phyloP scores from a whole-genome alignment of 2,329 filamentous ascomycete genomes.

The Verticillium nonalfalfae region DNA sequence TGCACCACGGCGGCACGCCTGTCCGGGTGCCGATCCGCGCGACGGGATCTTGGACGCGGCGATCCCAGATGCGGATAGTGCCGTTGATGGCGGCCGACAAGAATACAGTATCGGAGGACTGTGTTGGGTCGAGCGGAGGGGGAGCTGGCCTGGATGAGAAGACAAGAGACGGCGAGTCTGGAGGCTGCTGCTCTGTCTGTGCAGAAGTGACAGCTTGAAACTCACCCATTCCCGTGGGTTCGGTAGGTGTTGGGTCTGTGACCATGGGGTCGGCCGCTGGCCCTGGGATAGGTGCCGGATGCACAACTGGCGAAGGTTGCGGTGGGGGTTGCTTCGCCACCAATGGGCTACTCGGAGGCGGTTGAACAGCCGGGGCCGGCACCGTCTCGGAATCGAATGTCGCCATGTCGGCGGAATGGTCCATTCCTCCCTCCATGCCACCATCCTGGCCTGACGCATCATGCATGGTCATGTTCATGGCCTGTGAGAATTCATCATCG shows the following conservation, averaged over 20 bases:
- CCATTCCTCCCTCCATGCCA: conserved; percentile 21
- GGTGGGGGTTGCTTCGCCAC: not conserved
- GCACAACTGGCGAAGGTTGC: conserved; percentile 4
- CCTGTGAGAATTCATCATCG: conserved; percentile 75
- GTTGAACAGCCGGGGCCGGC: conserved; percentile 4
- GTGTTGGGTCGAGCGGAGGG: conserved; percentile 43
- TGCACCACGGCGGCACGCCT: conserved; percentile 90
- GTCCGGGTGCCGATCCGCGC: conserved; percentile 70
- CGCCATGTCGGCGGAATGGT: conserved; percentile 35
- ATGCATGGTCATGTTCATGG: conserved; percentile 52
- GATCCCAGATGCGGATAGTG: conserved; percentile 87
- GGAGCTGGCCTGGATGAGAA: conserved; percentile 29
- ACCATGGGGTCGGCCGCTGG: too few species aligned
- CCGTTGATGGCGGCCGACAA: conserved; percentile 85
- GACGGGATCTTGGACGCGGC: conserved; percentile 67
- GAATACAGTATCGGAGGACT: conserved; percentile 72
- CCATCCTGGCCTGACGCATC: conserved; percentile 31
- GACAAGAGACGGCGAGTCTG: conserved; percentile 26
- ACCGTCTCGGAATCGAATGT: conserved; percentile 19
- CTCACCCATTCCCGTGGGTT: not conserved
- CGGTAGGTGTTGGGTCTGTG: not conserved
- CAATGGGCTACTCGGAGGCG: not conserved
- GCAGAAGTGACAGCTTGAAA: conserved; percentile 4
- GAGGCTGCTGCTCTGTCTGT: conserved; percentile 11
- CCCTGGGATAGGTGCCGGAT: conserved; percentile 1